phyloP scores from a whole-genome alignment of 176 grass and related monocot genomes.

The Leersia perrieri region DNA sequence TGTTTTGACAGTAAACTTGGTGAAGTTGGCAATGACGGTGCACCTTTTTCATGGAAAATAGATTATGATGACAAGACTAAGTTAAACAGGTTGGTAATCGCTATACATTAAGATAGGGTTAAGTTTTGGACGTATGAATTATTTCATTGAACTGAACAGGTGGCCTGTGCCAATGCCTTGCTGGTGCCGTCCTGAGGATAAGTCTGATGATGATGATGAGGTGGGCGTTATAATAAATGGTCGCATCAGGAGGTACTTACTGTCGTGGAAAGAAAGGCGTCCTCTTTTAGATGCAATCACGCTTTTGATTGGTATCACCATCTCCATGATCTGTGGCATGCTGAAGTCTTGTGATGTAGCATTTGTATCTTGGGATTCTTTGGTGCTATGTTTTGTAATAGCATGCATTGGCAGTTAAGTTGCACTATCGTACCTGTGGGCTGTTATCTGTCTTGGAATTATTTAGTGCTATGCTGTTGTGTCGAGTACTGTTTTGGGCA shows the following conservation, averaged over 20 bases:
- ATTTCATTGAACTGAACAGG: background rate
- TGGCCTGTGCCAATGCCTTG: slow-evolving; percentile 4
- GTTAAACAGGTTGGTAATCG: slow-evolving; percentile 8
- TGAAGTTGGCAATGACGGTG: background rate
- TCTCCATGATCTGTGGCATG: background rate
- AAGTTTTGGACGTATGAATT: background rate
- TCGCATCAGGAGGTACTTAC: background rate
- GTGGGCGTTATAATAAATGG: background rate
- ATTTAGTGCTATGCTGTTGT: too few relatives aligned
- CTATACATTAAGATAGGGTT: background rate
- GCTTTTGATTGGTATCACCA: background rate
- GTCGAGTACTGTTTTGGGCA: too few relatives aligned
- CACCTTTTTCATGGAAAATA: background rate
- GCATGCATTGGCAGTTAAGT: too few relatives aligned
- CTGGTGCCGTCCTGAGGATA: background rate
- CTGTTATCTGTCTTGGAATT: too few relatives aligned
- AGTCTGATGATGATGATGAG: background rate
- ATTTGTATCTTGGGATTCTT: too few relatives aligned
- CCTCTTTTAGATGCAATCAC: slow-evolving; percentile 1
- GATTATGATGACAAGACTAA: background rate
- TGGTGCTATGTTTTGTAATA: too few relatives aligned
- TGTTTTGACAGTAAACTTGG: background rate
- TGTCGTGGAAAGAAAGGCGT: background rate
- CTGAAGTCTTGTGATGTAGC: too few relatives aligned
- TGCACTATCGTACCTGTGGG: too few relatives aligned